A percentile compares a stretch with the other conserved stretches of the same genome.
Conservation (phyloP, 805 yeast species). For the Ogataea glucozyma region DNA sequence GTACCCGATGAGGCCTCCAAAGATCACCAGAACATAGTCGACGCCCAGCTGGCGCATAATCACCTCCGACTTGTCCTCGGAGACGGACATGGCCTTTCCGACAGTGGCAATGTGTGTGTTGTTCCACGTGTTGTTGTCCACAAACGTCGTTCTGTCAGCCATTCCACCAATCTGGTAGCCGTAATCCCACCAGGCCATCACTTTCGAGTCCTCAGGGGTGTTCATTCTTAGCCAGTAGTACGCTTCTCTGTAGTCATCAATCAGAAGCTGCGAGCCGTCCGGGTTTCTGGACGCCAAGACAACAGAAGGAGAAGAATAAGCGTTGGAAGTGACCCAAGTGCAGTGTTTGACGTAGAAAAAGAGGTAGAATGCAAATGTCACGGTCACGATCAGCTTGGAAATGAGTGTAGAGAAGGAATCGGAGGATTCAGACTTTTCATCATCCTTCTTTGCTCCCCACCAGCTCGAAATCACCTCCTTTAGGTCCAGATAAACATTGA, state of each 20-base stretch:
- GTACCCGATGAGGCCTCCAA: constrained; percentile 92
- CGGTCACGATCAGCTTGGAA: constrained; percentile 63
- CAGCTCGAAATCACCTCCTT: constrained; percentile 25
- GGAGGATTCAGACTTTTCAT: too few species aligned
- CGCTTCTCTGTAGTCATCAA: constrained; percentile 98
- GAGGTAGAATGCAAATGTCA: constrained; percentile 72
- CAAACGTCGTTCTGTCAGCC: constrained; percentile 98
- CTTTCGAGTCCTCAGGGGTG: constrained; percentile 92
- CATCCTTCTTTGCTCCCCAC: constrained; percentile 11
- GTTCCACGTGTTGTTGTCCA: constrained; percentile 99
- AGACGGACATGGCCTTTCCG: constrained; percentile 94
- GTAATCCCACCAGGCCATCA: constrained; percentile 99
- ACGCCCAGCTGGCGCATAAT: constrained; percentile 90
- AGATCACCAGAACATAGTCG: constrained; percentile 88
- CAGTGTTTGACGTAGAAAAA: constrained; percentile 86
- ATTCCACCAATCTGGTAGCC: constrained; percentile 99
- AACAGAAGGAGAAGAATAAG: constrained; percentile 97
- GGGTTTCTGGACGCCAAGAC: constrained; percentile 81
- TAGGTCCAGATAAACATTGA: constrained; percentile 79
- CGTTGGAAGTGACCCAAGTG: constrained; percentile 95
- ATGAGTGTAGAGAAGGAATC: constrained; percentile 37
- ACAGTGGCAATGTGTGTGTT: constrained; percentile 99
- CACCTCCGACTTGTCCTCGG: constrained; percentile 85
- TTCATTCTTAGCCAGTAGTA: constrained; percentile 99
- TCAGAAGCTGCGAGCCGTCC: constrained; percentile 81